Evolutionary conservation across 2,329 filamentous ascomycete genomes (phyloP), one percentile per base, ranked within the genome.

Genomic region (Talaromyces piceae): DNA sequence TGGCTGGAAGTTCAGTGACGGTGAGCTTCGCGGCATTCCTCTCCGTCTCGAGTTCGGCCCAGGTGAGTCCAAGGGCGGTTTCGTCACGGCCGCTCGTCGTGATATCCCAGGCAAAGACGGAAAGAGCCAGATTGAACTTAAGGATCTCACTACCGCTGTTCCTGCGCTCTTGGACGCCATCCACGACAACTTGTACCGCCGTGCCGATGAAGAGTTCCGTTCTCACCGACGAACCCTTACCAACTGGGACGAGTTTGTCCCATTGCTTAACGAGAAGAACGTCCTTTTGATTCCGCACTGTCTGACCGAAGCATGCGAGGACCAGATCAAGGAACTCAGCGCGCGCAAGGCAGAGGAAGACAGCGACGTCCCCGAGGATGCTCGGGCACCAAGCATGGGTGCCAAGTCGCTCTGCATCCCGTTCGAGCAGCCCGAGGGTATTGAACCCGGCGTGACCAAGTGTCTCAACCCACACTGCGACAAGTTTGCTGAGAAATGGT

Each of bases 1-100:
- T 33, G 90, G 89, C 58, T 97, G 87, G 84, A 98, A 98, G 73
- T 98, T 98, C 78, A 95, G 94, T 73, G 91, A 98, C 73, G 96
- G 90, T 89, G 94, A 98, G 71, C 79, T 97, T 61, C 94, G 91
- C 73, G 93, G 94, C 67, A 87, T 97, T 39, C 93, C 94, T 44
- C 81, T 98, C 31, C 87, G 93, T 54, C 79, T 98, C 53, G 93
- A 98, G 71, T 95, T 95, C 65, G 94, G 94, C 5, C 91, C 93
- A 63, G 95, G 95, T 73, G 93, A 97, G 66, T 85, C 86, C 11
- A 88, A 87, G 57, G 88, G 91, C 67, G 81, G 86, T 52, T 87
- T 91, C 39, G 86, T 97, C 59, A 88, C 86, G 57, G 88, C 81
- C 56, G 88, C 91, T 20, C 88, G 93, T 63, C 88, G 94, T 62